Evolutionary conservation across 805 yeast genomes (phyloP).

Genomic region (Wickerhamomyces silvicola): DNA sequence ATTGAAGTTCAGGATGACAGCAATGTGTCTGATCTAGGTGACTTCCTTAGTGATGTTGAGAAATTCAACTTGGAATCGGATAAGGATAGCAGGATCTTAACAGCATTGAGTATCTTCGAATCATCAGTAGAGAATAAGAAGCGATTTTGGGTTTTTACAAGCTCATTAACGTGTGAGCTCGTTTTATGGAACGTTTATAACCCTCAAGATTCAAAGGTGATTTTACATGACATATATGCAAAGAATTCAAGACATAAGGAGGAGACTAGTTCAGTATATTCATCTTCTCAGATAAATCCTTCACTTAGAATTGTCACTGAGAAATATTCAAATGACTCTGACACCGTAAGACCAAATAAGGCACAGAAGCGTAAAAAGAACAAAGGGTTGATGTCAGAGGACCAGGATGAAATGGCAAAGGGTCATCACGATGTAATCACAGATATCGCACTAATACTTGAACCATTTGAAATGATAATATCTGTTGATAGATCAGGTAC

Average conservation of each 20-base stretch:
- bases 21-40: slow-evolving; percentile 1
- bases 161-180: slow-evolving; percentile 15
- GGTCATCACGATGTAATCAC: slow-evolving; percentile 47
- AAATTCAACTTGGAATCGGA: slow-evolving; percentile 1
- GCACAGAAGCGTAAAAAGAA: slow-evolving; percentile 19
- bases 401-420: slow-evolving; percentile 36
- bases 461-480: slow-evolving; percentile 55
- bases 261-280: slow-evolving; percentile 3
- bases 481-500: slow-evolving; percentile 64
- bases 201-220: slow-evolving; percentile 26
- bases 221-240: slow-evolving; percentile 12
- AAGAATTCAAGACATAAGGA: slow-evolving; percentile 18
- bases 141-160: slow-evolving; percentile 14
- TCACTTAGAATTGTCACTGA: slow-evolving; percentile 37
- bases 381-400: slow-evolving; percentile 31
- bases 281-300: slow-evolving; percentile 31
- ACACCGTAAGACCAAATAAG: slow-evolving; percentile 4
- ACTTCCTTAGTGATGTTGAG: slow-evolving; percentile 1
- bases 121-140: slow-evolving; percentile 12
- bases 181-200: slow-evolving; percentile 33
- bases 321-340: slow-evolving; percentile 13
- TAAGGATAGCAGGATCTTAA: slow-evolving; percentile 4
- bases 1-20: slow-evolving; percentile 11
- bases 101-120: slow-evolving; percentile 14
- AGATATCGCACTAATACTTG: slow-evolving; percentile 37